A percentile compares a stretch with the other conserved stretches of the same genome.
phyloP scores from a whole-genome alignment of 495 filamentous ascomycete genomes.

The Amphirosellinia nigrospora region DNA sequence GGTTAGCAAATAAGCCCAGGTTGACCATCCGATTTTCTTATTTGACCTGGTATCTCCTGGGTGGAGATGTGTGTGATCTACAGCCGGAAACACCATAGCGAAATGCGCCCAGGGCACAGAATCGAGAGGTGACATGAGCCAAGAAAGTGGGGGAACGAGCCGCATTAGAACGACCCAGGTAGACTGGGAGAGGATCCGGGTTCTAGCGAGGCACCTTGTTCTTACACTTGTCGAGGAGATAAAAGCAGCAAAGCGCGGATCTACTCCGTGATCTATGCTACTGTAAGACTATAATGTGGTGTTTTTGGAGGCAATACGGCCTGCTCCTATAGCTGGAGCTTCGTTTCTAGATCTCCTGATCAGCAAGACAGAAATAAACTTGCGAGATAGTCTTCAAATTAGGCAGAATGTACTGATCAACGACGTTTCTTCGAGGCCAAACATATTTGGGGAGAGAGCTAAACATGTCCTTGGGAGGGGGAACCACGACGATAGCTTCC shows the following conservation, averaged over 20 bases:
- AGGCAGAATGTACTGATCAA: conserved; percentile 18
- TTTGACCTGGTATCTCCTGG: conserved; percentile 26
- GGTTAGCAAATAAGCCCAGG: conserved; percentile 20
- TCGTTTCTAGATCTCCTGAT: conserved; percentile 27
- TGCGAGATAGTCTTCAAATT: not conserved
- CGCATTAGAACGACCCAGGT: conserved; percentile 9
- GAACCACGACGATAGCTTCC: not conserved
- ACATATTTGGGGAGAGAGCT: not conserved
- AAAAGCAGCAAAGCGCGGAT: not conserved
- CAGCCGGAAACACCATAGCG: conserved; percentile 34
- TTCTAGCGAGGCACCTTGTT: not conserved
- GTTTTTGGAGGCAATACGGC: conserved; percentile 2
- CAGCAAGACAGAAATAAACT: conserved; percentile 12
- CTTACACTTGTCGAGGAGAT: not conserved
- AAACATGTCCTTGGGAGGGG: not conserved
- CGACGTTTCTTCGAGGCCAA: conserved; percentile 14
- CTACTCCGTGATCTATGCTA: conserved; percentile 4
- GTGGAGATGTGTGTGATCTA: conserved; percentile 40
- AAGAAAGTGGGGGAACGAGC: conserved; percentile 19
- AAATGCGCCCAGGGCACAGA: conserved; percentile 19
- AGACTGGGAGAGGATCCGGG: conserved; percentile 1
- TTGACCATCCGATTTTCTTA: conserved; percentile 28
- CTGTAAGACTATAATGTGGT: not conserved
- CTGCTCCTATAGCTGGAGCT: not conserved
- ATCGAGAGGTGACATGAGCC: conserved; percentile 12